These are phyloP conservation scores for Dissoconium aciculare DNA, from an alignment of 2,329 filamentous ascomycete genomes.

Conservation along the genomic window DNA sequence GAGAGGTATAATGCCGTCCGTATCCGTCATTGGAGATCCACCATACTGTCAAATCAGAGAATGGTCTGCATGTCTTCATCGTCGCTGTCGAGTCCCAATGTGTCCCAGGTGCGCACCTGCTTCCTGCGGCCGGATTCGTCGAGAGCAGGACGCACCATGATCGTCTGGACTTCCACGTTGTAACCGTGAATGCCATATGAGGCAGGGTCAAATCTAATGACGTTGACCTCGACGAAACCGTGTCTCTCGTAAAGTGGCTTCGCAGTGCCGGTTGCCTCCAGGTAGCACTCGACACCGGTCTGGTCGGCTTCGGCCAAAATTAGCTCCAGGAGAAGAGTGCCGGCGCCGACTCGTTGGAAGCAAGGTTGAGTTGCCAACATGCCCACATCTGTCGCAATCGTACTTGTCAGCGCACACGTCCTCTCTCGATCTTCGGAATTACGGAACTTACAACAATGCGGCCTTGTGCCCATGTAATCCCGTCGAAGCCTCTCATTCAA, in stretches of 20 bases:
- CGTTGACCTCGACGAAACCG: slow-evolving; percentile 20
- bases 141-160: slow-evolving; percentile 21
- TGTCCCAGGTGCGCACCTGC: slow-evolving; percentile 11
- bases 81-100: too few species aligned
- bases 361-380: slow-evolving; percentile 28
- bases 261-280: slow-evolving; percentile 27
- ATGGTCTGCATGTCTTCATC: too few species aligned
- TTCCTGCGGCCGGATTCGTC: slow-evolving; percentile 8
- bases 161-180: slow-evolving; percentile 19
- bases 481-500: slow-evolving; percentile 19
- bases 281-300: slow-evolving; percentile 26
- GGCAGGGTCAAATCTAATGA: slow-evolving; percentile 19
- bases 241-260: slow-evolving; percentile 21
- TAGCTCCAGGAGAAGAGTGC: slow-evolving; percentile 26
- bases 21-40: too few species aligned
- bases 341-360: slow-evolving; percentile 30
- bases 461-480: slow-evolving; percentile 16
- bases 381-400: slow-evolving; percentile 16
- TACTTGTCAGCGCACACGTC: too few species aligned
- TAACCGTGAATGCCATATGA: slow-evolving; percentile 17
- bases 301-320: slow-evolving; percentile 29
- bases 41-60: too few species aligned
- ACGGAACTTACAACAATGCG: slow-evolving; percentile 19
- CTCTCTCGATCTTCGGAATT: too few species aligned
- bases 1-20: too few species aligned